Evolutionary conservation across 208 protist species (phyloP).

Genomic region (Crithidia fasciculata): DNA sequence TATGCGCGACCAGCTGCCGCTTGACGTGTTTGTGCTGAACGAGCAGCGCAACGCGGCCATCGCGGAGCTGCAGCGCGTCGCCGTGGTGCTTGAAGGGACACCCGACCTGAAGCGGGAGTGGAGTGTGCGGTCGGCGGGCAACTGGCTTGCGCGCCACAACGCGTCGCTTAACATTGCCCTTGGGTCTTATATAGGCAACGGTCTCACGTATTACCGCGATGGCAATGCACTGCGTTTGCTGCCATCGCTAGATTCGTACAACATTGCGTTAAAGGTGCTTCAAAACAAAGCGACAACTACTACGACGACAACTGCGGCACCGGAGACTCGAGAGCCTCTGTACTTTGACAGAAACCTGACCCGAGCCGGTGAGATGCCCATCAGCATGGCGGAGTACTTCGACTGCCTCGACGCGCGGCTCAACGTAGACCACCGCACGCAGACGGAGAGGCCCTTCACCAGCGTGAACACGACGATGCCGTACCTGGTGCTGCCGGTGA

Average conservation of each 20-base stretch:
- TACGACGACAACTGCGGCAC: neutral
- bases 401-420: constrained; percentile 7
- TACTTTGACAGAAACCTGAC: constrained; percentile 16
- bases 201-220: neutral
- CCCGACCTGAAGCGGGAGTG: neutral
- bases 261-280: no score
- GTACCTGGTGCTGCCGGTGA: constrained; percentile 16
- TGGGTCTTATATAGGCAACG: neutral
- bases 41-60: neutral
- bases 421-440: constrained; percentile 15
- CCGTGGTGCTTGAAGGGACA: neutral
- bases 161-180: neutral
- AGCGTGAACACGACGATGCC: constrained; percentile 2
- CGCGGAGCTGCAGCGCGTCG: neutral
- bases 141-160: neutral
- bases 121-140: neutral
- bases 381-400: neutral
- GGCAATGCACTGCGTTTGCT: neutral
- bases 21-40: neutral
- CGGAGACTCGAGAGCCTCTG: neutral
- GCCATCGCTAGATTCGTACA: neutral
- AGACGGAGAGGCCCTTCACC: constrained; percentile 5
- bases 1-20: neutral
- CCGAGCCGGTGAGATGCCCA: neutral
- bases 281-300: neutral